Percentiles rank a stretch among this genome's conserved stretches.
These are phyloP conservation scores for Phoma sp. DNA, from an alignment of 2,329 filamentous ascomycete species.

Conservation along the genomic window DNA sequence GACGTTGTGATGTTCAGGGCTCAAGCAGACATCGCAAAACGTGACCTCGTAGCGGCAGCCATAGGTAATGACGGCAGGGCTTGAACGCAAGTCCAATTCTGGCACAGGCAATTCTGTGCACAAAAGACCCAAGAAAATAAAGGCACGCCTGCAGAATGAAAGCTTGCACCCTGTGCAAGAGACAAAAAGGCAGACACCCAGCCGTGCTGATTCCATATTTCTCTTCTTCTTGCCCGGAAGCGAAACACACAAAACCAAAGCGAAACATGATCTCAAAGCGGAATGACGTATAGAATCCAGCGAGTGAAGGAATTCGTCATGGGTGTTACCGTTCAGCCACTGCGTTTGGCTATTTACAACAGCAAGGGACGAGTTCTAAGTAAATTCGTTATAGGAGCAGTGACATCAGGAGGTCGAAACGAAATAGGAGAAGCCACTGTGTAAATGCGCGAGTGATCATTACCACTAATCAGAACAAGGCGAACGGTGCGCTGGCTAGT, in stretches of 20 bases:
- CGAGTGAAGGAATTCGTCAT: not conserved
- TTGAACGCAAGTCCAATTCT: too few species aligned
- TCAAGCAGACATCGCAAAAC: not conserved
- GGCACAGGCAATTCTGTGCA: too few species aligned
- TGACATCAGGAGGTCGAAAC: not conserved
- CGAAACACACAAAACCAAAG: too few species aligned
- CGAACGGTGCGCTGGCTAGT: slow-evolving; percentile 7
- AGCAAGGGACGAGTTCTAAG: not conserved
- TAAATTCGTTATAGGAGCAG: not conserved
- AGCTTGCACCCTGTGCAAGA: too few species aligned
- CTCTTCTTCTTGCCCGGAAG: too few species aligned
- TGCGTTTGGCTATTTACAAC: not conserved
- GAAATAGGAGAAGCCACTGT: not conserved
- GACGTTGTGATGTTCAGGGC: slow-evolving; percentile 2
- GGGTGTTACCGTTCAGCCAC: not conserved
- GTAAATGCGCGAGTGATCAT: not conserved
- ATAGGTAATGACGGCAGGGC: not conserved
- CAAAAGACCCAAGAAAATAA: too few species aligned
- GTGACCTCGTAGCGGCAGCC: not conserved
- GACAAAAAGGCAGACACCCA: too few species aligned
- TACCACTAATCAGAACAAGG: not conserved
- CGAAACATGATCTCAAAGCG: not conserved
- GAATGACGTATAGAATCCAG: not conserved
- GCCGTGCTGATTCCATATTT: too few species aligned
- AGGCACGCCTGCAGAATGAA: too few species aligned